These are phyloP conservation scores for Sporisorium graminicola DNA, from an alignment of 1,284 basidiomycete species.

Conservation along the genomic window DNA sequence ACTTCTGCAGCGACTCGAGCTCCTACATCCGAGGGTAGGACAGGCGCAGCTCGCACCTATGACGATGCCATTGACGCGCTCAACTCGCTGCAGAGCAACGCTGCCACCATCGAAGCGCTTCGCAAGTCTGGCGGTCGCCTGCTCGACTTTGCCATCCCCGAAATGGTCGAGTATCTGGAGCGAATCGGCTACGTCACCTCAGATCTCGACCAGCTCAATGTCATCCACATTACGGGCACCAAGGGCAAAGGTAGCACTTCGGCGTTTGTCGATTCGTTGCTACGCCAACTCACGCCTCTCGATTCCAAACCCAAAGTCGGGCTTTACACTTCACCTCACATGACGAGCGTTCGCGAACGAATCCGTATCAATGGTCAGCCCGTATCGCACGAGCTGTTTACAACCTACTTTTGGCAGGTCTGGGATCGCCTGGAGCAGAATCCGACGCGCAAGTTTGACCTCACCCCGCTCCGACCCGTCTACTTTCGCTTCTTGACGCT, in stretches of 20 bases:
- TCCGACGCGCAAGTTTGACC: constrained; percentile 48
- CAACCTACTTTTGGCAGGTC: constrained; percentile 93
- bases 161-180: constrained; percentile 89
- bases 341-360: constrained; percentile 93
- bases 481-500: constrained; percentile 96
- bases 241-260: constrained; percentile 99
- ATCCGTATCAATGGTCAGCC: constrained; percentile 94
- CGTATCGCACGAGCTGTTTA: constrained; percentile 86
- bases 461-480: constrained; percentile 81
- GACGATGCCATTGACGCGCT: constrained; percentile 85
- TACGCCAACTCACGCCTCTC: constrained; percentile 50
- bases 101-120: constrained; percentile 86
- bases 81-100: constrained; percentile 94
- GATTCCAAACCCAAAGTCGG: constrained; percentile 72
- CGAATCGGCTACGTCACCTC: constrained; percentile 85
- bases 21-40: neutral
- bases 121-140: constrained; percentile 81
- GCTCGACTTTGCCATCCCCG: constrained; percentile 81
- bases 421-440: constrained; percentile 90
- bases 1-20: neutral
- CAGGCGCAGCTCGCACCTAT: constrained; percentile 50
- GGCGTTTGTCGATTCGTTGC: constrained; percentile 77
- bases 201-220: constrained; percentile 89
- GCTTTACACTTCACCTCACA: constrained; percentile 95
- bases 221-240: constrained; percentile 96